A percentile compares a stretch with the other conserved stretches of the same genome.
phyloP scores from a whole-genome alignment of 2,329 filamentous ascomycete species.

The Lasiodiplodia gonubiensis region DNA sequence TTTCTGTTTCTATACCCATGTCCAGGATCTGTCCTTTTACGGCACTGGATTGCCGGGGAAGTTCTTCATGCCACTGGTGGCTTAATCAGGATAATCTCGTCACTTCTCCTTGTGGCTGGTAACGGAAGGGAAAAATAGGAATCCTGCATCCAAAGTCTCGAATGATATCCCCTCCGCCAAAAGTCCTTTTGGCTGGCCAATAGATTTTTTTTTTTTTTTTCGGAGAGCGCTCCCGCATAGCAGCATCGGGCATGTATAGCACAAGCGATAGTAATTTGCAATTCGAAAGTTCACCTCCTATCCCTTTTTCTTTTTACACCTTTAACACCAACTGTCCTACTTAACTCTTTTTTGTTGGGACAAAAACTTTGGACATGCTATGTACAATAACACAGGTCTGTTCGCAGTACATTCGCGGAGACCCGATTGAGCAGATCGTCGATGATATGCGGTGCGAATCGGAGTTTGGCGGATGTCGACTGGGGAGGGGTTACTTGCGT shows the following conservation, averaged over 20 bases:
- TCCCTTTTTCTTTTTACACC: background rate
- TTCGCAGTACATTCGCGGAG: background rate
- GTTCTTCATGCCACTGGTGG: background rate
- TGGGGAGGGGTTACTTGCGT: background rate
- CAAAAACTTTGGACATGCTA: background rate
- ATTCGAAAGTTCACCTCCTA: background rate
- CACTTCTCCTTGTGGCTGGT: background rate
- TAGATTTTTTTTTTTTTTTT: constrained; percentile 9
- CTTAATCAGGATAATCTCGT: constrained; percentile 10
- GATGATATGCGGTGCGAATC: constrained; percentile 1
- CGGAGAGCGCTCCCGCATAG: background rate
- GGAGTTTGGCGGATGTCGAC: background rate
- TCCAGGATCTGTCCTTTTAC: background rate
- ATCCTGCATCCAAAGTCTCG: background rate
- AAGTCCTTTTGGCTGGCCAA: background rate
- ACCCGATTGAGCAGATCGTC: background rate
- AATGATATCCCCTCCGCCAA: constrained; percentile 15
- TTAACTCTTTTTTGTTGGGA: background rate
- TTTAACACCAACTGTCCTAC: background rate
- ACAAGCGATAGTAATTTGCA: constrained; percentile 5
- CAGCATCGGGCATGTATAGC: constrained; percentile 18
- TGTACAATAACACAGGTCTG: background rate
- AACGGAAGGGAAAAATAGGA: background rate
- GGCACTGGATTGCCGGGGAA: background rate
- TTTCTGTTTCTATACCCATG: background rate